Base-by-base conservation (phyloP, 1,284 basidiomycete species). In the Laetiporus sulphureus region DNA sequence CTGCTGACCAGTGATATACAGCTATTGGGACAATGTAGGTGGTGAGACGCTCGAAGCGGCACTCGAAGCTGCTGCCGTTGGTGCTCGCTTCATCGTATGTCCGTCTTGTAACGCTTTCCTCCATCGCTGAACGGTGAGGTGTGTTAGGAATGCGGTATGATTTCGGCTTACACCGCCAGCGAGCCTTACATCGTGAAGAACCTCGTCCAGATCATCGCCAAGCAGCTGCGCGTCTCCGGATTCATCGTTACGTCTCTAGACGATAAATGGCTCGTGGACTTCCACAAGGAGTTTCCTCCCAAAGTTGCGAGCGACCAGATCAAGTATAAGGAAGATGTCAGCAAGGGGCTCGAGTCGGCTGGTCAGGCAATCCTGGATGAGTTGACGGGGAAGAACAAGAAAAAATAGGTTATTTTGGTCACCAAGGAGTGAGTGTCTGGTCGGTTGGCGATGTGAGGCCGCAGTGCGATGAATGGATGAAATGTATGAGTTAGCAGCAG, bases 1-100 rank as follows among this genome's bases (percentile, higher is more conserved):
- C 8, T 19, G 27, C 19, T 12, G 18, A 15, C 16, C n/a, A 20
- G 13, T 20, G 20, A 36, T 12, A 4, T 36, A n/a, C 21, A 77
- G 73, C 18, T 71, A 64, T 48, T 73, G 69, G 63, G 69, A 74
- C 47, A 70, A 74, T 56, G 80, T 83, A 40, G 83, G 86, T 2
- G 85, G 85, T 0, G 71, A 78, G 47, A 77, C 73, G 3, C 67
- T 85, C 13, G 79, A 85, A 36, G 64, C 72, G 25, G 75, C 74
- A 1, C 57, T 86, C 12, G 65, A 64, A 3, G 62, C 68, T 38
- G 69, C 83, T 24, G 71, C 71, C 19, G 57, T 56, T 2, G 53
- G 67, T 27, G 79, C 75, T 0, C 62, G 77, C 2, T 75, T 86
- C 53, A 72, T 79, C 30, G 67, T 73, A 44, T 71, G n/a, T n/a